phyloP scores from a whole-genome alignment of 768 basidiomycete genomes.

The Boletus barrowsii region DNA sequence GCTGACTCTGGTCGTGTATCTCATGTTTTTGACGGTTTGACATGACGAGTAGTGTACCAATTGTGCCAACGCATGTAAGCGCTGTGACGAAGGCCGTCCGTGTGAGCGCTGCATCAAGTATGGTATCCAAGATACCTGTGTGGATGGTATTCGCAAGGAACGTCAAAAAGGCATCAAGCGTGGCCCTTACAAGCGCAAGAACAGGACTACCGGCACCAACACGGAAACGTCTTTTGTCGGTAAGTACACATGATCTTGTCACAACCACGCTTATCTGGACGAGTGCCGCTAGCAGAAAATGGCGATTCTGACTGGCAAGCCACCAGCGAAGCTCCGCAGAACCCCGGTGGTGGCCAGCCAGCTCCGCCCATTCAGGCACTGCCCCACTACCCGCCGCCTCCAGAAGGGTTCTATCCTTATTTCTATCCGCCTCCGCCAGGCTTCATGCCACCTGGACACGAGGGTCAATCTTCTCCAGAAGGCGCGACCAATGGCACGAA shows the following conservation, averaged over 20 bases:
- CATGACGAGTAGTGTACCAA: conserved; percentile 45
- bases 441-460: conserved; percentile 38
- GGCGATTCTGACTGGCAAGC: conserved; percentile 36
- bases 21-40: conserved; percentile 3
- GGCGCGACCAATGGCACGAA: conserved; percentile 28
- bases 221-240: conserved; percentile 22
- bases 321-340: conserved; percentile 20
- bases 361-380: conserved; percentile 27
- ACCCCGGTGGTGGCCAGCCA: conserved; percentile 16
- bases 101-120: conserved; percentile 66
- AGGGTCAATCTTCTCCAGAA: conserved; percentile 34
- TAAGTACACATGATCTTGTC: conserved; percentile 11
- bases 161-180: conserved; percentile 60
- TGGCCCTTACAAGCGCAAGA: conserved; percentile 56
- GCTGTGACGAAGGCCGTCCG: conserved; percentile 56
- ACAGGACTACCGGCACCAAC: conserved; percentile 27
- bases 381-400: conserved; percentile 33
- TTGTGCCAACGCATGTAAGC: conserved; percentile 55
- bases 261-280: conserved; percentile 10
- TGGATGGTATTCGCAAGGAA: conserved; percentile 62
- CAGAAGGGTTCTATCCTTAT: conserved; percentile 45
- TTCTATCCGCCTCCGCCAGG: conserved; percentile 41
- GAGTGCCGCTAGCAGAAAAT: conserved; percentile 13
- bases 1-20: background rate
- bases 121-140: conserved; percentile 52